Evolutionary conservation across 345 rosid species (phyloP).

Genomic region (Brassica cretica): DNA sequence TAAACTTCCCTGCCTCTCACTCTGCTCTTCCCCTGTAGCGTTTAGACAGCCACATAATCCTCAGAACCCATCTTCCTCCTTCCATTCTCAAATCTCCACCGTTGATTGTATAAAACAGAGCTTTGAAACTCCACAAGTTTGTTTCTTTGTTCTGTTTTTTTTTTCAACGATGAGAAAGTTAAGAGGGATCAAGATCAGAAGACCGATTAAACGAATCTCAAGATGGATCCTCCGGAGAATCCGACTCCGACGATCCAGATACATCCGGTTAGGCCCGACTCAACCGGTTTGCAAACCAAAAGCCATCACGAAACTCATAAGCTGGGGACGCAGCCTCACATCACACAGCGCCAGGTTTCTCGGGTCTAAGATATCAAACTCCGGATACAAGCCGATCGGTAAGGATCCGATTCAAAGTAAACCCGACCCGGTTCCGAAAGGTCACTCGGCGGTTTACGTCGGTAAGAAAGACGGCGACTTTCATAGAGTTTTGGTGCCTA

Average conservation of each 20-base stretch:
- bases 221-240: slow-evolving; percentile 48
- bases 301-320: slow-evolving; percentile 52
- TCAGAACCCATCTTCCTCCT: background rate
- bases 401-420: slow-evolving; percentile 31
- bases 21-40: slow-evolving; percentile 24
- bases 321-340: slow-evolving; percentile 64
- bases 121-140: slow-evolving; percentile 2
- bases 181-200: slow-evolving; percentile 61
- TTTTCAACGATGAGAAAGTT: slow-evolving; percentile 26
- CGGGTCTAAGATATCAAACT: slow-evolving; percentile 40
- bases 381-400: slow-evolving; percentile 51
- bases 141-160: background rate
- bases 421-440: slow-evolving; percentile 62
- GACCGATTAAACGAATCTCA: slow-evolving; percentile 51
- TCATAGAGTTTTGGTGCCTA: slow-evolving; percentile 80
- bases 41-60: slow-evolving; percentile 26
- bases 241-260: slow-evolving; percentile 17
- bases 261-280: slow-evolving; percentile 23
- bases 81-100: background rate
- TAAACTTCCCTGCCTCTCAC: slow-evolving; percentile 23
- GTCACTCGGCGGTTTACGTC: slow-evolving; percentile 80
- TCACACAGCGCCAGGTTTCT: slow-evolving; percentile 54
- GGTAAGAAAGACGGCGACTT: slow-evolving; percentile 78
- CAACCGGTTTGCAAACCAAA: slow-evolving; percentile 34
- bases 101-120: background rate